A percentile compares a stretch with the other conserved stretches of the same genome.
Conservation (phyloP, 768 basidiomycete genomes). For the Leucosporidium yakuticum region DNA sequence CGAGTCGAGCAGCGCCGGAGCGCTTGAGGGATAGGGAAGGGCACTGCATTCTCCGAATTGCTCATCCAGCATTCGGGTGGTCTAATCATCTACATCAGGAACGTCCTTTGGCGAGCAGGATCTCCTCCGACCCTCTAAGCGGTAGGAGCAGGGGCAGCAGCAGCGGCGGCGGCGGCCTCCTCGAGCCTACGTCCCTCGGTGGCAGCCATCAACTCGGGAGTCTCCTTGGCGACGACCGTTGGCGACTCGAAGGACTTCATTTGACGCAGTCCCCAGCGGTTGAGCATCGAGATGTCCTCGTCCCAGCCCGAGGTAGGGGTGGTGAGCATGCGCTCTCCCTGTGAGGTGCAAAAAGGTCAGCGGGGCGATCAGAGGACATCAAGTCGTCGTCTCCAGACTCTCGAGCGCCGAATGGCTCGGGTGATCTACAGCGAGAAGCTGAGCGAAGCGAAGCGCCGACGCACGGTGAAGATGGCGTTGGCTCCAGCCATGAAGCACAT, state of each 20-base stretch:
- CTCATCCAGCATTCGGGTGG: too few species aligned
- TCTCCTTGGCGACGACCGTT: constrained; percentile 31
- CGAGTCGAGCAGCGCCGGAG: too few species aligned
- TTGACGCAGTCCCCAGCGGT: constrained; percentile 82
- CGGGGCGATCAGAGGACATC: background rate
- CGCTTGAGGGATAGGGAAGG: too few species aligned
- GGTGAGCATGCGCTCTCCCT: constrained; percentile 84
- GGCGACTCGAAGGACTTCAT: constrained; percentile 69
- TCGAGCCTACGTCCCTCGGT: constrained; percentile 27
- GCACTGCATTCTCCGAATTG: too few species aligned
- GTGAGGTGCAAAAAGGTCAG: background rate
- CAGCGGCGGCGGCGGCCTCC: background rate
- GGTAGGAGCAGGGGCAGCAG: background rate
- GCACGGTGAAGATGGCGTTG: constrained; percentile 90
- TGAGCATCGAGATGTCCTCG: constrained; percentile 94
- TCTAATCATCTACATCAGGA: too few species aligned
- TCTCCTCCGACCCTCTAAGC: background rate
- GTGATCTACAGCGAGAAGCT: too few species aligned
- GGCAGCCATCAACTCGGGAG: constrained; percentile 10
- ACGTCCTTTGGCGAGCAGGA: too few species aligned
- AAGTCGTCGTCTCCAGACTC: too few species aligned
- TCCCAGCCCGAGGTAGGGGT: constrained; percentile 83
- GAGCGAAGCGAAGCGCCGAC: constrained; percentile 7
- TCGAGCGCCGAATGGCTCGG: too few species aligned
- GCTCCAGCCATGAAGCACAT: constrained; percentile 99